Percentiles rank a stretch among this genome's conserved stretches.
phyloP scores from a whole-genome alignment of 1,284 basidiomycete genomes.

The Sanghuangporus sanghuang region DNA sequence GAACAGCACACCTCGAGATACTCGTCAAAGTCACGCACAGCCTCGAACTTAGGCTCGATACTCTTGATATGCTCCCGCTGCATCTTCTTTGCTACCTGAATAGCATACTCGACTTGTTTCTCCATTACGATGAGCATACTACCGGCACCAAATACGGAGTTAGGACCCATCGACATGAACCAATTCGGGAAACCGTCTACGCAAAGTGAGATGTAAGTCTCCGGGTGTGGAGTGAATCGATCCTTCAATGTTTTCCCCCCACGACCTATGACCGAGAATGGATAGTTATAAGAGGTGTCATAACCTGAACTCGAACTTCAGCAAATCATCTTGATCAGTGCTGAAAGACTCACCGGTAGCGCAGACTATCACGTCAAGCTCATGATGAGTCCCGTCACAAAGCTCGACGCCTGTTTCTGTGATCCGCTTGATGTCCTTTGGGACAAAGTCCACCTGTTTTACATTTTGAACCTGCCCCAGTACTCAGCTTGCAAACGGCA shows the following conservation, averaged over 20 bases:
- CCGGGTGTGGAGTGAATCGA: slow-evolving; percentile 47
- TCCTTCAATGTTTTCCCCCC: slow-evolving; percentile 42
- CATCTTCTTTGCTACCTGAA: slow-evolving; percentile 47
- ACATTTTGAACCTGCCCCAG: background rate
- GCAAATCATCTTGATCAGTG: background rate
- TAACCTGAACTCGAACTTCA: slow-evolving; percentile 33
- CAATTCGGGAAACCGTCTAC: slow-evolving; percentile 61
- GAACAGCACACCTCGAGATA: slow-evolving; percentile 39
- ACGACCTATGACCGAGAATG: slow-evolving; percentile 49
- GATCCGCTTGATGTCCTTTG: slow-evolving; percentile 43
- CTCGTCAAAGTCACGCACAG: slow-evolving; percentile 52
- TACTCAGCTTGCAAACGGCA: background rate
- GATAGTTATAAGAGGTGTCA: slow-evolving; percentile 45
- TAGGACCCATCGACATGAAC: slow-evolving; percentile 53
- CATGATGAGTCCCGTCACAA: slow-evolving; percentile 44
- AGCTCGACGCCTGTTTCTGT: slow-evolving; percentile 54
- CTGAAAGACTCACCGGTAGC: slow-evolving; percentile 39
- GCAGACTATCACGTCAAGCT: slow-evolving; percentile 55
- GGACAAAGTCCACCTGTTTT: slow-evolving; percentile 48
- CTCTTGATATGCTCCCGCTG: slow-evolving; percentile 55
- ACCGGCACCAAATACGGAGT: slow-evolving; percentile 40
- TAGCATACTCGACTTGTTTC: slow-evolving; percentile 48
- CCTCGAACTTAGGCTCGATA: slow-evolving; percentile 49
- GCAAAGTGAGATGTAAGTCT: slow-evolving; percentile 48
- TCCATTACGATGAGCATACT: slow-evolving; percentile 51